Conservation (phyloP, 345 rosid species). For the Mercurialis annua region DNA sequence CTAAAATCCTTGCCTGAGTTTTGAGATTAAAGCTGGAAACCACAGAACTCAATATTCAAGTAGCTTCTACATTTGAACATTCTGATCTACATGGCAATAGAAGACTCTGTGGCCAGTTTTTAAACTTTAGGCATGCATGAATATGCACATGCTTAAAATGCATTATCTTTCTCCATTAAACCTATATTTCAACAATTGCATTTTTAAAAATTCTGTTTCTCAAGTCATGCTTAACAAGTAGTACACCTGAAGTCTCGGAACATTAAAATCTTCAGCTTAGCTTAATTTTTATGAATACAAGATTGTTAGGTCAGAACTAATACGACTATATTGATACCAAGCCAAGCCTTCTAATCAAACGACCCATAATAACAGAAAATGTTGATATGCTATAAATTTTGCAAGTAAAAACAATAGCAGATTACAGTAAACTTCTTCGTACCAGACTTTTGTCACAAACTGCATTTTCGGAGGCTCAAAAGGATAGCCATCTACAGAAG, state of each 20-base stretch:
- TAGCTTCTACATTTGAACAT: background rate
- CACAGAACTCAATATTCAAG: background rate
- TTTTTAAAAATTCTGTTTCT: background rate
- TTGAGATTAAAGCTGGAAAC: background rate
- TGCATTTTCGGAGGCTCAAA: constrained; percentile 99
- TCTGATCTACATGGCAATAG: too few relatives aligned
- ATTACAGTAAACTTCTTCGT: constrained; percentile 31
- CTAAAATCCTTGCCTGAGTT: background rate
- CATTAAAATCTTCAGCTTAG: background rate
- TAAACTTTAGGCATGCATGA: background rate
- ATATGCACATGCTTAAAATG: background rate
- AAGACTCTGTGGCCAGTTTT: background rate
- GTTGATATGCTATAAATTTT: background rate
- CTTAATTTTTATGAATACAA: too few relatives aligned
- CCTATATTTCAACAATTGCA: background rate
- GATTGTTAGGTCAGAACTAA: too few relatives aligned
- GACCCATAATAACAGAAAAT: background rate
- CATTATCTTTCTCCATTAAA: background rate
- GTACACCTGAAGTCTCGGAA: background rate
- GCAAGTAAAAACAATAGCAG: constrained; percentile 10
- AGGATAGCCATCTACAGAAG: constrained; percentile 89
- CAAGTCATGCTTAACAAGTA: background rate
- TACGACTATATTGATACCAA: background rate
- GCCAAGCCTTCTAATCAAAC: background rate
- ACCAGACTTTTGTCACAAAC: constrained; percentile 96